Percentiles rank a stretch among this genome's conserved stretches.
phyloP scores from a whole-genome alignment of 139 green algal species.

The Tetradesmus lagerheimii region DNA sequence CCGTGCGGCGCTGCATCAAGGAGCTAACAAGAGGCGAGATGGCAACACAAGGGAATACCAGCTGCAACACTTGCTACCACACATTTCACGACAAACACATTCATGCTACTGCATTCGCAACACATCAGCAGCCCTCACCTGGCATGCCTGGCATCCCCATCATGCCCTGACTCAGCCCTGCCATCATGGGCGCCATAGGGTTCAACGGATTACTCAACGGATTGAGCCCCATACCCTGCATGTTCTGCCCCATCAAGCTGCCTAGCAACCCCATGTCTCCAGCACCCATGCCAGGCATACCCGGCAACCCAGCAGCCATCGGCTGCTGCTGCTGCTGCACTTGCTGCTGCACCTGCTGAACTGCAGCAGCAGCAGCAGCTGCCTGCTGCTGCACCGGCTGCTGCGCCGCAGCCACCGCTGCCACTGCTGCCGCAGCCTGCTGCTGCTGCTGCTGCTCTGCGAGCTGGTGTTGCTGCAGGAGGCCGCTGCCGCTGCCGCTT shows the following conservation, averaged over 20 bases:
- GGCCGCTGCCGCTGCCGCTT: neutral
- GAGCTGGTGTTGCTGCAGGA: neutral
- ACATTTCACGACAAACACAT: too few species aligned
- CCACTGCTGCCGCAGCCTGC: neutral
- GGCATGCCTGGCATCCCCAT: conserved; percentile 44
- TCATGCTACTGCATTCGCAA: too few species aligned
- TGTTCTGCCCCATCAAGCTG: neutral
- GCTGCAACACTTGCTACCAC: too few species aligned
- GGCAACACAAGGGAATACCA: too few species aligned
- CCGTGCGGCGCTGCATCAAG: too few species aligned
- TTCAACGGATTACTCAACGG: conserved; percentile 3
- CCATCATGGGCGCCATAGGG: conserved; percentile 42
- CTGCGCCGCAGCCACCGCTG: neutral
- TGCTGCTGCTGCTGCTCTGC: neutral
- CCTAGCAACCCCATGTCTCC: neutral
- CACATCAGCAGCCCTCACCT: neutral
- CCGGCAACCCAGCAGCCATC: neutral
- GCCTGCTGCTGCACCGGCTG: neutral
- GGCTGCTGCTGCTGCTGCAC: conserved; percentile 30
- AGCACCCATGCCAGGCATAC: conserved; percentile 34
- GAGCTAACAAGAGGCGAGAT: too few species aligned
- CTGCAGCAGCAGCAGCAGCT: neutral
- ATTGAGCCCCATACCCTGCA: conserved; percentile 25
- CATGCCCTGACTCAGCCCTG: neutral
- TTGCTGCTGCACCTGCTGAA: conserved; percentile 21